A percentile compares a stretch with the other conserved stretches of the same genome.
Evolutionary conservation across 139 green algal species (phyloP).

Genomic region (Chlorella sorokiniana): DNA sequence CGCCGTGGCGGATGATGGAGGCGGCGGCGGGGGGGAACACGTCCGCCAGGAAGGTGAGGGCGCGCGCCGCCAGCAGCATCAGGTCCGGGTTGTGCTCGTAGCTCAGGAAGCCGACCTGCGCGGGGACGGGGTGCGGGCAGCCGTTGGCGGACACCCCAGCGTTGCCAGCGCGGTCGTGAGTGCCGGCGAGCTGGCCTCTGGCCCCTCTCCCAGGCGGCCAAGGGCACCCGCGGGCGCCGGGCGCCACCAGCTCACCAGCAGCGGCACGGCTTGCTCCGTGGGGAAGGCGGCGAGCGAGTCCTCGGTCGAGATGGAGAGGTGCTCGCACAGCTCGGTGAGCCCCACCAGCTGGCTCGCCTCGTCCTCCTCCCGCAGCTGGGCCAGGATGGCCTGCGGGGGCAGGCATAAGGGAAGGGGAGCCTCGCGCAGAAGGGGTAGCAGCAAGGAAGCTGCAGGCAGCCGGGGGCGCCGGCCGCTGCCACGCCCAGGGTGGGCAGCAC

Average conservation of each 20-base stretch:
- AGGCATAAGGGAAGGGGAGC: not conserved
- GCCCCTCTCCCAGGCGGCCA: not conserved
- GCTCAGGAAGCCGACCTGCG: constrained; percentile 79
- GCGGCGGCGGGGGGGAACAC: constrained; percentile 74
- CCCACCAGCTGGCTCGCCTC: constrained; percentile 78
- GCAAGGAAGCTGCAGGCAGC: not conserved
- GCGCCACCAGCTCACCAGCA: constrained; percentile 82
- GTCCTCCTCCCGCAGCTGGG: constrained; percentile 71
- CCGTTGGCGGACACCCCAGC: not conserved
- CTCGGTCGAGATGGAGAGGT: constrained; percentile 90
- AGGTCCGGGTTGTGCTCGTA: constrained; percentile 91
- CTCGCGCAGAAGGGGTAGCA: not conserved
- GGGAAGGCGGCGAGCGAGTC: constrained; percentile 84
- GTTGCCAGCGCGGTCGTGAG: not conserved
- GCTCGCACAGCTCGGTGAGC: constrained; percentile 89
- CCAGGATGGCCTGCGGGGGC: constrained; percentile 71
- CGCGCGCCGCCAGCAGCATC: constrained; percentile 92
- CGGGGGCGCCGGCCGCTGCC: no score
- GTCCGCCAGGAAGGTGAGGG: constrained; percentile 92
- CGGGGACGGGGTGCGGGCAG: not conserved
- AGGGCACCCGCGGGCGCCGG: no score
- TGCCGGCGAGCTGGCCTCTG: not conserved
- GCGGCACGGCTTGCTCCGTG: constrained; percentile 83
- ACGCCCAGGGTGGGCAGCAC: not conserved
- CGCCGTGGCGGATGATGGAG: constrained; percentile 88